Evolutionary conservation across 1,284 basidiomycete species (phyloP).

Genomic region (Ganoderma meredithae): DNA sequence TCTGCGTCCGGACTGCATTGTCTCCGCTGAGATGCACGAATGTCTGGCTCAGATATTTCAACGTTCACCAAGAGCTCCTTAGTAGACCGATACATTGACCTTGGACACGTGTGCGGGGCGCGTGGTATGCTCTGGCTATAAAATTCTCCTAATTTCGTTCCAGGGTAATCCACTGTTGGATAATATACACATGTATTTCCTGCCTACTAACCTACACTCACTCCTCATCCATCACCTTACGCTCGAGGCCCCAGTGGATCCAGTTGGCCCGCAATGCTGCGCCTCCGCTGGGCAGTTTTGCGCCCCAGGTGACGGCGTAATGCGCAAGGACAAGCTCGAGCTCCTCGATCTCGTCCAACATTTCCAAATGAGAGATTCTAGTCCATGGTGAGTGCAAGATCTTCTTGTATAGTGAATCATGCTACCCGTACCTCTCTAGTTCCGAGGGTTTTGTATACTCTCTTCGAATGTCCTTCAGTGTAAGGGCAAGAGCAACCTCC

Average conservation of each 20-base stretch:
- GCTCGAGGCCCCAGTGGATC: slow-evolving; percentile 29
- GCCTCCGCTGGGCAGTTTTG: slow-evolving; percentile 31
- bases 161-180: slow-evolving; percentile 15
- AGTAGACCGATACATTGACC: slow-evolving; percentile 27
- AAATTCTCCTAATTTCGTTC: neutral
- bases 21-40: neutral
- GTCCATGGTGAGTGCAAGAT: neutral
- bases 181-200: slow-evolving; percentile 8
- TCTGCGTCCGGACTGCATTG: slow-evolving; percentile 5
- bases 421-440: slow-evolving; percentile 60
- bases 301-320: slow-evolving; percentile 87
- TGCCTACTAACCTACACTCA: slow-evolving; percentile 11
- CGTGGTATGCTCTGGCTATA: neutral
- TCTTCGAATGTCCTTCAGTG: slow-evolving; percentile 73
- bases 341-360: slow-evolving; percentile 93
- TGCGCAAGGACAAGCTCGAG: slow-evolving; percentile 87
- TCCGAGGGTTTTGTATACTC: slow-evolving; percentile 63
- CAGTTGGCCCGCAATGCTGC: slow-evolving; percentile 23
- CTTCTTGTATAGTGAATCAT: no score
- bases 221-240: slow-evolving; percentile 9
- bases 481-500: slow-evolving; percentile 59
- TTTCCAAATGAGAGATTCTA: slow-evolving; percentile 81
- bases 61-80: slow-evolving; percentile 84
- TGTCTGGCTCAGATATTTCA: slow-evolving; percentile 66
- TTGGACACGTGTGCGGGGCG: neutral